Evolutionary conservation across 805 yeast genomes (phyloP).

Genomic region (Myxozyma sirexii): DNA sequence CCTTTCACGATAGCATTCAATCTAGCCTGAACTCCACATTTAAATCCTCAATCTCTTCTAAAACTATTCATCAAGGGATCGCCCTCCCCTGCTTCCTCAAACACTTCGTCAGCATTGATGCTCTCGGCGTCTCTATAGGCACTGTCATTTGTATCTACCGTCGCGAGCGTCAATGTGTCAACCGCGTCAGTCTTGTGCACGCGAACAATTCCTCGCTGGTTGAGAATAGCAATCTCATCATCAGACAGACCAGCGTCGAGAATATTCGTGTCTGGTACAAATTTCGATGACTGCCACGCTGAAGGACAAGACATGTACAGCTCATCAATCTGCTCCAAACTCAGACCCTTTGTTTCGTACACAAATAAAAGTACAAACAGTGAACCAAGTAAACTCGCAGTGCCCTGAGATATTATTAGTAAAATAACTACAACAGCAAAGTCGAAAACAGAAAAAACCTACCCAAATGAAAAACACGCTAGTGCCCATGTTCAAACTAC

Average conservation of each 20-base stretch:
- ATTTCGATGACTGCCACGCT: conserved; percentile 23
- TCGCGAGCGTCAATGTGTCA: neutral
- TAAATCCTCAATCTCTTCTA: neutral
- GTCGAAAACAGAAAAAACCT: neutral
- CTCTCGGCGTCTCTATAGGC: conserved; percentile 13
- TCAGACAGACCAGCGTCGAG: neutral
- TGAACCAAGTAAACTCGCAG: conserved; percentile 57
- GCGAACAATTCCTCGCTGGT: neutral
- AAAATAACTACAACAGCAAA: neutral
- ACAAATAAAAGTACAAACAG: conserved; percentile 73
- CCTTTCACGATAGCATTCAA: no score
- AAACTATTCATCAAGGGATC: conserved; percentile 4
- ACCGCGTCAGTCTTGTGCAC: neutral
- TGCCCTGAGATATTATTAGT: conserved; percentile 4
- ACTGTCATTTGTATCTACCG: neutral
- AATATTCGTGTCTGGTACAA: conserved; percentile 6
- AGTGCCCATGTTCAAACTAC: conserved; percentile 24
- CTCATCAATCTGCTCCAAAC: conserved; percentile 80
- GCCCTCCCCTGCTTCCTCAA: conserved; percentile 2
- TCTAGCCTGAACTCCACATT: no score
- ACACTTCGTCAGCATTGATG: neutral
- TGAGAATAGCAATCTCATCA: conserved; percentile 1
- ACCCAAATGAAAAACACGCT: conserved; percentile 30
- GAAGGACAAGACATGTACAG: conserved; percentile 46
- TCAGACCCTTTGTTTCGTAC: conserved; percentile 78